Conservation (phyloP, 2,329 filamentous ascomycete species). For the Paraconiothyrium brasiliense region DNA sequence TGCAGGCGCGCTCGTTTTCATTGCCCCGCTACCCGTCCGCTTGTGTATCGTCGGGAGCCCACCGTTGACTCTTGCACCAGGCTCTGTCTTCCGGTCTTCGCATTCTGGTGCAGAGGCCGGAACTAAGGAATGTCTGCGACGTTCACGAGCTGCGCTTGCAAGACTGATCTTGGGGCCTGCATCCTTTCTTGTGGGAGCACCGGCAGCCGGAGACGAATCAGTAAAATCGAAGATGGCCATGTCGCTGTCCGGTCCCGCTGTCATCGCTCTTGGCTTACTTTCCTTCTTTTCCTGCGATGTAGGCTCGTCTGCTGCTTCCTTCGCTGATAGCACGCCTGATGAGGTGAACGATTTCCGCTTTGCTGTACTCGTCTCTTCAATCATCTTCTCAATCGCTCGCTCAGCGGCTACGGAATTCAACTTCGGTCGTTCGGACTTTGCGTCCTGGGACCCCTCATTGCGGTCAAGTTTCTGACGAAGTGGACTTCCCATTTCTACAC, state of each 20-base stretch:
- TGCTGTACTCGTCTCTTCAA: constrained; percentile 39
- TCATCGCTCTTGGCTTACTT: constrained; percentile 18
- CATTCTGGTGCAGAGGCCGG: constrained; percentile 20
- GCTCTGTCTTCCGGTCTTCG: constrained; percentile 25
- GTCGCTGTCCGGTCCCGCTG: constrained; percentile 35
- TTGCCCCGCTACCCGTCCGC: constrained; percentile 36
- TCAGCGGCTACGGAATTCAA: constrained; percentile 40
- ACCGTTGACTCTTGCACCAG: constrained; percentile 25
- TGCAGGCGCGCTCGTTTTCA: constrained; percentile 27
- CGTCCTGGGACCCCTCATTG: constrained; percentile 25
- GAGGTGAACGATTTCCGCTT: constrained; percentile 31
- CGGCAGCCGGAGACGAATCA: constrained; percentile 39
- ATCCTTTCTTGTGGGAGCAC: constrained; percentile 22
- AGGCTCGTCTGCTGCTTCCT: constrained; percentile 1
- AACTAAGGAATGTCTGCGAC: constrained; percentile 47
- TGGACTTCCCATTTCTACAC: constrained; percentile 45
- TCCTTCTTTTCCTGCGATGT: constrained; percentile 15
- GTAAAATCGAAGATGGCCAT: constrained; percentile 52
- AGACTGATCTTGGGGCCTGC: constrained; percentile 39
- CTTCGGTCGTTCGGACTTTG: constrained; percentile 30
- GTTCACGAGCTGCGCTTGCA: constrained; percentile 38
- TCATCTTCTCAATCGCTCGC: constrained; percentile 46
- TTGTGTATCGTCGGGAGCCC: constrained; percentile 35
- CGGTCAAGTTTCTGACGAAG: constrained; percentile 44
- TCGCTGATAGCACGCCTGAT: not conserved